Conservation (phyloP, 192 early-diverging fungal genomes). For the Umbelopsis ramanniana region DNA sequence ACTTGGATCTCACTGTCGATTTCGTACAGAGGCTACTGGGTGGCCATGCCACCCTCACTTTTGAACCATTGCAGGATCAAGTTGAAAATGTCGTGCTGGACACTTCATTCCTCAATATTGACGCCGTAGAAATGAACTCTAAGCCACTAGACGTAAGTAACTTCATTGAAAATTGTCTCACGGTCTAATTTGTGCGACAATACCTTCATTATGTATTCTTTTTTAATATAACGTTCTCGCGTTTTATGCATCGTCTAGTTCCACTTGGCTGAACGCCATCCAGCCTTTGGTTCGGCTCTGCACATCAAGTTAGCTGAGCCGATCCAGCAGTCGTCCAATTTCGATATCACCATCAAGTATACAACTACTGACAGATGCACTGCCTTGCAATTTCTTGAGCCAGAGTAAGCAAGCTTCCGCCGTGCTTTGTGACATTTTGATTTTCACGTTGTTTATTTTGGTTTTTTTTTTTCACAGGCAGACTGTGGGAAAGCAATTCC, state of each 20-base stretch:
- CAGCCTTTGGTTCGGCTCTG: conserved; percentile 75
- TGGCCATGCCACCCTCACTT: conserved; percentile 67
- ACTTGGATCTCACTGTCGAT: conserved; percentile 76
- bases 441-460: background rate
- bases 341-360: conserved; percentile 74
- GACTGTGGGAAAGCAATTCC: conserved; percentile 91
- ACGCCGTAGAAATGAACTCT: conserved; percentile 36
- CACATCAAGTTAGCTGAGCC: conserved; percentile 61
- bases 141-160: conserved; percentile 26
- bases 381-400: conserved; percentile 86
- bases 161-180: conserved; percentile 11
- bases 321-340: conserved; percentile 38
- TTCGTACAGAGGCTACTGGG: conserved; percentile 72
- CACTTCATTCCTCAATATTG: conserved; percentile 64
- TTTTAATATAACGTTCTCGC: no score
- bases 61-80: conserved; percentile 57
- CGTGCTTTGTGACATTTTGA: background rate
- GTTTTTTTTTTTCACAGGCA: conserved; percentile 57
- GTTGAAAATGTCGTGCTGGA: conserved; percentile 71
- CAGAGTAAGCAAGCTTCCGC: conserved; percentile 22
- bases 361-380: conserved; percentile 81
- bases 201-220: conserved; percentile 1
- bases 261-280: conserved; percentile 60
- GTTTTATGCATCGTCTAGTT: conserved; percentile 37
- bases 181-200: background rate